These are phyloP conservation scores for Ocimum tenuiflorum DNA, from an alignment of 257 asterid species.

Conservation along the genomic window DNA sequence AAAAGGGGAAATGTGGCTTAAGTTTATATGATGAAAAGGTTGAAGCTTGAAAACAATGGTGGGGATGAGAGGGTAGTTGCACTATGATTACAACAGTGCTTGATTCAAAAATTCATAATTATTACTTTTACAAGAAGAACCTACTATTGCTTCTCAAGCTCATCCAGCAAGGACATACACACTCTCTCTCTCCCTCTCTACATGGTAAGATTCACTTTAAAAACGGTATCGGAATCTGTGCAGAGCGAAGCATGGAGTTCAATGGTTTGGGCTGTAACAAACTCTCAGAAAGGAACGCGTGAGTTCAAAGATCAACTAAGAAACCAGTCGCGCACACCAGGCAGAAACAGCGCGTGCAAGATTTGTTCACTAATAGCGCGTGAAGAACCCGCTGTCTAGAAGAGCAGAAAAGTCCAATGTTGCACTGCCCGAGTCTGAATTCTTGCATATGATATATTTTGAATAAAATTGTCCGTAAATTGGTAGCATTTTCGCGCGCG, in stretches of 20 bases:
- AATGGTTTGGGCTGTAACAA: too few relatives aligned
- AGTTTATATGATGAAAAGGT: conserved; percentile 33
- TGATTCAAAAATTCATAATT: conserved; percentile 35
- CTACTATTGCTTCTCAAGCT: not conserved
- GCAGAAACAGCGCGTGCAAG: not conserved
- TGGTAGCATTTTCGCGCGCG: conserved; percentile 21
- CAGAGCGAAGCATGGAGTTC: conserved; percentile 21
- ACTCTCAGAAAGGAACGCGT: conserved; percentile 23
- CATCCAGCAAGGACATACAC: not conserved
- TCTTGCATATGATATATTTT: conserved; percentile 21
- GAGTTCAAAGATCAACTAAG: not conserved
- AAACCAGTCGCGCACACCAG: not conserved
- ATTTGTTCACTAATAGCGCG: conserved; percentile 2
- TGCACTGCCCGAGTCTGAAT: conserved; percentile 63
- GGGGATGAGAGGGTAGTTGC: conserved; percentile 31
- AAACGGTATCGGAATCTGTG: conserved; percentile 40
- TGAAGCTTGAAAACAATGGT: conserved; percentile 26
- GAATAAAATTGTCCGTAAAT: too few relatives aligned
- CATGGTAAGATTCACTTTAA: conserved; percentile 31
- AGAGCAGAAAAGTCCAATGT: conserved; percentile 22
- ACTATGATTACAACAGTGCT: conserved; percentile 41
- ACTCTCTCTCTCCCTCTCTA: not conserved
- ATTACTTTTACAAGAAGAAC: conserved; percentile 23
- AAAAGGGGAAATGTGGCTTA: too few relatives aligned
- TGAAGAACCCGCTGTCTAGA: conserved; percentile 12